These are phyloP conservation scores for Gossypium ekmanianum DNA, from an alignment of 345 rosid genomes.

Conservation along the genomic window DNA sequence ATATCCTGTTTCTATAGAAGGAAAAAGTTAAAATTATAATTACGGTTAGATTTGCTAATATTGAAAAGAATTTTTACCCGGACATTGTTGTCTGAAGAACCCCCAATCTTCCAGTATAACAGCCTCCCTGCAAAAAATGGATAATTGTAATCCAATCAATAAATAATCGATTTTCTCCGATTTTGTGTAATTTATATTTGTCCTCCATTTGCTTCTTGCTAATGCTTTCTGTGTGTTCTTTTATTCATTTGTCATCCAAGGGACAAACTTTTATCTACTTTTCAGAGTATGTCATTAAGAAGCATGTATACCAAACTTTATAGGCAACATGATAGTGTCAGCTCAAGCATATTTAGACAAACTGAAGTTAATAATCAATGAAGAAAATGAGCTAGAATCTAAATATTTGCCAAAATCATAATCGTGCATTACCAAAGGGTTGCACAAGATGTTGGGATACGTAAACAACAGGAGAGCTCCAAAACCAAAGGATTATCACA, in stretches of 20 bases:
- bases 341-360: background rate
- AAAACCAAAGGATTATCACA: background rate
- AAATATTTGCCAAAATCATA: background rate
- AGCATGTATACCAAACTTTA: background rate
- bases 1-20: background rate
- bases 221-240: background rate
- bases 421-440: background rate
- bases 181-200: background rate
- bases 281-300: background rate
- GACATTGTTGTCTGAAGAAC: conserved; percentile 27
- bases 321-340: no score
- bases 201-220: background rate
- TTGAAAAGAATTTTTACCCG: conserved; percentile 26
- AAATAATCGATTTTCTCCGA: background rate
- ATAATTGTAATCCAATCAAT: background rate
- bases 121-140: conserved; percentile 33
- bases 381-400: background rate
- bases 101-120: conserved; percentile 40
- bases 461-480: conserved; percentile 1
- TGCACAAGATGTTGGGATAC: conserved; percentile 1
- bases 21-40: background rate
- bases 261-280: background rate
- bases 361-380: background rate
- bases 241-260: background rate
- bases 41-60: background rate